These are phyloP conservation scores for Capsicum chinense DNA, from an alignment of 257 asterid genomes.

Conservation along the genomic window DNA sequence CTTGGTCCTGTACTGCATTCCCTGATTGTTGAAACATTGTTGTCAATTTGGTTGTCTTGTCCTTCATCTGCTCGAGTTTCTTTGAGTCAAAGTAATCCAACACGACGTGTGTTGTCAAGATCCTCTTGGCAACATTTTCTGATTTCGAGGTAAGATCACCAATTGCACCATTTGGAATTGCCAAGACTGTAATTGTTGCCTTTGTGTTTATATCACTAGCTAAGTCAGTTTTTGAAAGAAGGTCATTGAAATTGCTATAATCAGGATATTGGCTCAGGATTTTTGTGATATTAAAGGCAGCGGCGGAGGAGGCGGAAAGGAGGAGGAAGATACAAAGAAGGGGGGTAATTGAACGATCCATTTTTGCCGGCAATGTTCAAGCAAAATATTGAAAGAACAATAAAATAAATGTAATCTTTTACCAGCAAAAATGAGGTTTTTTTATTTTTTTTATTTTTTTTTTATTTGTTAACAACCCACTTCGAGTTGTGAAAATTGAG, in stretches of 20 bases:
- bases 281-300: conserved; percentile 62
- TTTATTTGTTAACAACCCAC: neutral
- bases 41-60: conserved; percentile 45
- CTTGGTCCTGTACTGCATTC: conserved; percentile 44
- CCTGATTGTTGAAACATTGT: conserved; percentile 62
- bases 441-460: neutral
- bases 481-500: neutral
- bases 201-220: conserved; percentile 52
- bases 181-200: conserved; percentile 62
- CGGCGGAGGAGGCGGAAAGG: conserved; percentile 41
- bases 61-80: conserved; percentile 57
- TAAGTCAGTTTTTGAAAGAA: conserved; percentile 50
- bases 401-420: neutral
- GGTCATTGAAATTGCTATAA: conserved; percentile 52
- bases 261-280: conserved; percentile 57
- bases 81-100: conserved; percentile 68
- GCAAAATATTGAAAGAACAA: neutral
- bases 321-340: conserved; percentile 42
- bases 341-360: neutral
- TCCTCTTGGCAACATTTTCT: conserved; percentile 42
- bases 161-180: conserved; percentile 49
- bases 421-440: conserved; percentile 26
- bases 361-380: neutral
- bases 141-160: conserved; percentile 44
- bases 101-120: conserved; percentile 66